Evolutionary conservation across 2,329 filamentous ascomycete species (phyloP).

Genomic region (Basipetospora sp.): DNA sequence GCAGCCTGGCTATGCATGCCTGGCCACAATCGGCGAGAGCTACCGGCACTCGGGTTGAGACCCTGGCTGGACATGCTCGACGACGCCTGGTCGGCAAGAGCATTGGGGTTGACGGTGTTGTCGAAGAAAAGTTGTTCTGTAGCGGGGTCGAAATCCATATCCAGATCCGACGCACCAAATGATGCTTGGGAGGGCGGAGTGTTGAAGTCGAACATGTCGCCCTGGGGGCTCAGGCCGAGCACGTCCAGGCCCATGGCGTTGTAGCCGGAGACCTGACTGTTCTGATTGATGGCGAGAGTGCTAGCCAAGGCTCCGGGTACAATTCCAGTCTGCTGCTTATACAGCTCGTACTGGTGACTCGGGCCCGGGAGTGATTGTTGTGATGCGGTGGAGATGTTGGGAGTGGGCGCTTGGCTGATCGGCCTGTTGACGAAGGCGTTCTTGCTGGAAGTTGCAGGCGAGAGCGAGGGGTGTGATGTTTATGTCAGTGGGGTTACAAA

Average conservation of each 20-base stretch:
- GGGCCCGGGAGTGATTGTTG: slow-evolving; percentile 59
- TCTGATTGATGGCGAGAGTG: slow-evolving; percentile 64
- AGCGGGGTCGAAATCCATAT: slow-evolving; percentile 40
- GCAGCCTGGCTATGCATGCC: slow-evolving; percentile 88
- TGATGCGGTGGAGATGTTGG: slow-evolving; percentile 35
- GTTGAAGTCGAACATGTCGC: slow-evolving; percentile 60
- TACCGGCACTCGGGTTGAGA: slow-evolving; percentile 20
- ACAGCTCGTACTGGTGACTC: slow-evolving; percentile 87
- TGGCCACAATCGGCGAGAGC: slow-evolving; percentile 62
- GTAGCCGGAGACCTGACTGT: slow-evolving; percentile 38
- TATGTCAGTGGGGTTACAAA: too few relatives aligned
- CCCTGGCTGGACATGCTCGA: slow-evolving; percentile 27
- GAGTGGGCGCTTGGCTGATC: slow-evolving; percentile 37
- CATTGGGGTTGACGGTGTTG: slow-evolving; percentile 54
- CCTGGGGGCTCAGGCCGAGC: slow-evolving; percentile 41
- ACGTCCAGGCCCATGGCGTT: slow-evolving; percentile 36
- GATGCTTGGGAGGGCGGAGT: slow-evolving; percentile 46
- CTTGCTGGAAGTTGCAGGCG: slow-evolving; percentile 39
- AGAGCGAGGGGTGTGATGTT: slow-evolving; percentile 44
- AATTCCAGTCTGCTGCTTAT: slow-evolving; percentile 89
- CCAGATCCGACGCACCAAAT: slow-evolving; percentile 48
- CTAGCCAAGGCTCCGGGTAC: slow-evolving; percentile 70
- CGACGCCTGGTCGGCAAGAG: slow-evolving; percentile 41
- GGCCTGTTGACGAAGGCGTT: slow-evolving; percentile 35
- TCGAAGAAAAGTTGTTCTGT: slow-evolving; percentile 50